Evolutionary conservation across 257 asterid species (phyloP).

Genomic region (Fraxinus pennsylvanica): DNA sequence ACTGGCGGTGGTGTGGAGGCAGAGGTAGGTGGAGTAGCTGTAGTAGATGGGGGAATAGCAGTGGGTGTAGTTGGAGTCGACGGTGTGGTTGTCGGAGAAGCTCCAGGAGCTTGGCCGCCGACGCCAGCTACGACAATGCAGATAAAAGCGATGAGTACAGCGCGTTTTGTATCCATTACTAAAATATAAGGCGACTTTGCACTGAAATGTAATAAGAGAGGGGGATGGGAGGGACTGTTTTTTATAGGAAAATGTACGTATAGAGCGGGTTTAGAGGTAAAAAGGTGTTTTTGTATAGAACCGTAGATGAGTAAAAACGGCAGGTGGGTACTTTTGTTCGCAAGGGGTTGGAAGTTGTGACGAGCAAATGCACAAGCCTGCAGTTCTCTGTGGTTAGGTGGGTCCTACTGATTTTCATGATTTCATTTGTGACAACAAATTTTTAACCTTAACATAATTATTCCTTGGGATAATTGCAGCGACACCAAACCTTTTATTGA

Average conservation of each 20-base stretch:
- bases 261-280: neutral
- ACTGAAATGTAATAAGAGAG: neutral
- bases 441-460: no score
- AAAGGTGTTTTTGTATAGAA: slow-evolving; percentile 2
- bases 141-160: slow-evolving; percentile 39
- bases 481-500: no score
- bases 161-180: slow-evolving; percentile 42
- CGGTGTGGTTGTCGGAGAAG: slow-evolving; percentile 50
- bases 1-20: slow-evolving; percentile 39
- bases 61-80: slow-evolving; percentile 18
- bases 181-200: neutral
- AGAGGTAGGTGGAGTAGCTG: slow-evolving; percentile 19
- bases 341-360: slow-evolving; percentile 18
- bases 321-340: slow-evolving; percentile 1
- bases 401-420: neutral
- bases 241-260: slow-evolving; percentile 37
- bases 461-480: no score
- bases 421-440: no score
- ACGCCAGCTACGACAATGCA: slow-evolving; percentile 58
- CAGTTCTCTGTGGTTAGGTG: slow-evolving; percentile 20
- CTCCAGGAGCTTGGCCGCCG: slow-evolving; percentile 60
- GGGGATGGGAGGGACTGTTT: slow-evolving; percentile 13
- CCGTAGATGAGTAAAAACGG: slow-evolving; percentile 27
- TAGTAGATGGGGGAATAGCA: no score
- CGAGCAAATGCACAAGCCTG: neutral